Conservation (phyloP, 352 stramenopile genomes). For the Phytopythium vexans region DNA sequence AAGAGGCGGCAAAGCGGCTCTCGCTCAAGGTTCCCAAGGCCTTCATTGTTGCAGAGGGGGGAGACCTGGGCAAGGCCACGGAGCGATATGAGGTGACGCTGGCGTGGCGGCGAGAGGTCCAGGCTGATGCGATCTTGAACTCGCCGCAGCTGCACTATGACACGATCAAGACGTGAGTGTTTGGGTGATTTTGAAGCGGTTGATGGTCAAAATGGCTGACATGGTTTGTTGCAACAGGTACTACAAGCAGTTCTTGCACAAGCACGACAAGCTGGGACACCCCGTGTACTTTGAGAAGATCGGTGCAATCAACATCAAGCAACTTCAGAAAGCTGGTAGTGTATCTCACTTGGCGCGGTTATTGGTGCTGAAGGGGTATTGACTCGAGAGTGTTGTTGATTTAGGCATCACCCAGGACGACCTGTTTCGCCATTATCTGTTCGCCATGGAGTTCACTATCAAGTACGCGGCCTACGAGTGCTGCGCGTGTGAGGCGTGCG, state of each 20-base stretch:
- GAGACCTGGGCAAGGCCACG: conserved; percentile 49
- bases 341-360: background rate
- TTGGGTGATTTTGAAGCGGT: background rate
- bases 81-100: conserved; percentile 62
- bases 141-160: conserved; percentile 59
- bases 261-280: conserved; percentile 73
- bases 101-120: conserved; percentile 75
- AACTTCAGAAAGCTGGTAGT: conserved; percentile 58
- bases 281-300: conserved; percentile 84
- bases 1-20: background rate
- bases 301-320: conserved; percentile 76
- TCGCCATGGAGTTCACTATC: conserved; percentile 81
- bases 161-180: conserved; percentile 61
- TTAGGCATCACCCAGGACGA: conserved; percentile 57
- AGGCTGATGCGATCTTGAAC: conserved; percentile 63
- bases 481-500: conserved; percentile 57
- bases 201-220: background rate
- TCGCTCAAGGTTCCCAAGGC: conserved; percentile 38
- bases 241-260: conserved; percentile 80
- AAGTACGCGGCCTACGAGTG: conserved; percentile 63
- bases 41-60: conserved; percentile 71
- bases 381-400: background rate
- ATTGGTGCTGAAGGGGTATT: background rate
- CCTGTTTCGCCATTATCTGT: conserved; percentile 82
- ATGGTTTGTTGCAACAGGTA: conserved; percentile 25